Percentiles rank a stretch among this genome's conserved stretches.
Evolutionary conservation across 352 stramenopile genomes (phyloP).

Genomic region (Phytophthora constricta): DNA sequence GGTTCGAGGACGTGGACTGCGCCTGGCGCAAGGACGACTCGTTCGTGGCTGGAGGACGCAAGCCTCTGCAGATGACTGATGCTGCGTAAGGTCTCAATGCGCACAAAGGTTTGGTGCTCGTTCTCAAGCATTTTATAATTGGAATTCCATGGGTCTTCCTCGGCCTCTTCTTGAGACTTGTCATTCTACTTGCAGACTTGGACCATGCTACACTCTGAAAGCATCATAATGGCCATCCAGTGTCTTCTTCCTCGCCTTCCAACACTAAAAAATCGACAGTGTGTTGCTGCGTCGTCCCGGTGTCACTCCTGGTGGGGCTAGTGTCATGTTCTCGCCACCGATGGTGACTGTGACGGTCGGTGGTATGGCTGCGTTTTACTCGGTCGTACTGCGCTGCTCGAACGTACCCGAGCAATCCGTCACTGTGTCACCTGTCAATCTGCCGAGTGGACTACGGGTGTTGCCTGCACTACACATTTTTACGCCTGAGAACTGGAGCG

Average conservation of each 20-base stretch:
- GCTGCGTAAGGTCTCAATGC: not conserved
- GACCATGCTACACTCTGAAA: constrained; percentile 13
- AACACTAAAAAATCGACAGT: constrained; percentile 22
- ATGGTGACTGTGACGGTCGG: constrained; percentile 51
- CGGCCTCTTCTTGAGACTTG: not conserved
- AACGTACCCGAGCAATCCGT: constrained; percentile 47
- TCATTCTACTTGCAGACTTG: not conserved
- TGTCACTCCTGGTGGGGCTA: constrained; percentile 33
- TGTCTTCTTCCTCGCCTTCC: not conserved
- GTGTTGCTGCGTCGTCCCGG: constrained; percentile 24
- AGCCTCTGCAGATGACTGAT: constrained; percentile 23
- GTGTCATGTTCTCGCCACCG: constrained; percentile 45
- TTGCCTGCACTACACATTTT: constrained; percentile 59
- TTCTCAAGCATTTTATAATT: constrained; percentile 25
- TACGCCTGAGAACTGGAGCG: constrained; percentile 49
- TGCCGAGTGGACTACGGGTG: constrained; percentile 58
- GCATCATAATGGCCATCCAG: not conserved
- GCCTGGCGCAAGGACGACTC: constrained; percentile 78
- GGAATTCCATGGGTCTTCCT: constrained; percentile 12
- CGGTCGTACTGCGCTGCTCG: constrained; percentile 47
- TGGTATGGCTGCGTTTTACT: constrained; percentile 62
- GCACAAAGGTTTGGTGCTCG: not conserved
- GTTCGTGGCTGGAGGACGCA: constrained; percentile 71
- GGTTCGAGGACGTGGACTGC: constrained; percentile 80
- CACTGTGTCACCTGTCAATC: constrained; percentile 52